Conservation (phyloP, 225 moss, liverwort and hornwort species). For the Marchantia polymorpha region DNA sequence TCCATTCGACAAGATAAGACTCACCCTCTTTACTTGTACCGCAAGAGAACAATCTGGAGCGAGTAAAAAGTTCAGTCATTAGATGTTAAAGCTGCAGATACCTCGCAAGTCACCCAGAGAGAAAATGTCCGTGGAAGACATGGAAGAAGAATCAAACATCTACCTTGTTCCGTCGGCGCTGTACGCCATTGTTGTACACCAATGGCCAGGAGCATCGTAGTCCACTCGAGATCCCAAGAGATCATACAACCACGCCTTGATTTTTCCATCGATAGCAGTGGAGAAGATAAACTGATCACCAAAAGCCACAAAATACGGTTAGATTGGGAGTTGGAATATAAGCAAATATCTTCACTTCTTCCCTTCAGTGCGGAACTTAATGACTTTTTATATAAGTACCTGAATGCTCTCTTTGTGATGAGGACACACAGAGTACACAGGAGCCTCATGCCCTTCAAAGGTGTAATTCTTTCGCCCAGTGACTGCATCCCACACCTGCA, state of each 20-base stretch:
- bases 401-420: constrained; percentile 56
- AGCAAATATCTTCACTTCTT: not conserved
- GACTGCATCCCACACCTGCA: constrained; percentile 89
- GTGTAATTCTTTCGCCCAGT: constrained; percentile 86
- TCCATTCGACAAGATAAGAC: constrained; percentile 95
- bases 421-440: constrained; percentile 97
- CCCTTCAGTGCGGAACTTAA: too few species aligned
- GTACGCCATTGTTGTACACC: constrained; percentile 99
- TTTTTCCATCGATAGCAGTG: constrained; percentile 97
- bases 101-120: not conserved
- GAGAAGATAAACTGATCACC: constrained; percentile 88
- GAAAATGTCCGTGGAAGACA: not conserved
- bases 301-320: not conserved
- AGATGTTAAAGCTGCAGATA: not conserved
- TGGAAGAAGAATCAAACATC: not conserved
- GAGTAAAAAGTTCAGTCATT: not conserved
- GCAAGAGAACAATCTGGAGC: constrained; percentile 82
- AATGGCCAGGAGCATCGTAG: constrained; percentile 97
- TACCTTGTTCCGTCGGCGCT: constrained; percentile 98
- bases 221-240: constrained; percentile 91
- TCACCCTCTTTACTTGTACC: constrained; percentile 99
- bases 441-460: constrained; percentile 97
- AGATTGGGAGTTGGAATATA: not conserved
- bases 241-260: constrained; percentile 98
- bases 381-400: not conserved